These are phyloP conservation scores for Ganoderma lucidum DNA, from an alignment of 1,284 basidiomycete genomes.

Conservation along the genomic window DNA sequence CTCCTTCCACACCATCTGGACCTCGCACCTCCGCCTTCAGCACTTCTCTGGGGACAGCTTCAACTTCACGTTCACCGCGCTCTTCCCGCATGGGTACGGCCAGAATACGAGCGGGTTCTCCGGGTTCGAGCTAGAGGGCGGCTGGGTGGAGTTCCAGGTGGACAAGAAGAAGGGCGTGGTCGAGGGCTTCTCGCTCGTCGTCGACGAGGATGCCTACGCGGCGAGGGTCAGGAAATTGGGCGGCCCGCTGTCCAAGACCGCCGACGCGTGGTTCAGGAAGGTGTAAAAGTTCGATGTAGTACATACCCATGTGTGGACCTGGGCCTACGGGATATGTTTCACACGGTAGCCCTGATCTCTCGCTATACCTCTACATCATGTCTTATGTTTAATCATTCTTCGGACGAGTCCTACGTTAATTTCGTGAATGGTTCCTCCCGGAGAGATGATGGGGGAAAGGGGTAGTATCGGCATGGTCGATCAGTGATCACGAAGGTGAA, in stretches of 20 bases:
- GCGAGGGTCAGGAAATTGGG: conserved; percentile 25
- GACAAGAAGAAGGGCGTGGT: conserved; percentile 21
- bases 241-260: conserved; percentile 31
- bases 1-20: conserved; percentile 34
- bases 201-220: conserved; percentile 23
- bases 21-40: conserved; percentile 34
- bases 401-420: too few relatives aligned
- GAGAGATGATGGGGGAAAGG: too few relatives aligned
- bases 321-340: too few relatives aligned
- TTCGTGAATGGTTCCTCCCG: too few relatives aligned
- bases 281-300: background rate
- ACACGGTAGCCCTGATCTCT: too few relatives aligned
- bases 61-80: conserved; percentile 25
- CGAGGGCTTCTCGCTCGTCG: conserved; percentile 28
- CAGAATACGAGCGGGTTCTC: conserved; percentile 38
- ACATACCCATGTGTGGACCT: too few relatives aligned
- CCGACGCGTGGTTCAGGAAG: conserved; percentile 39
- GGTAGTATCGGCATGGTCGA: too few relatives aligned
- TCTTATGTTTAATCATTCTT: too few relatives aligned
- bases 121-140: conserved; percentile 26
- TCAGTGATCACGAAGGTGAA: too few relatives aligned
- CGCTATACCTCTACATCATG: too few relatives aligned
- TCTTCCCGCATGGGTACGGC: conserved; percentile 40
- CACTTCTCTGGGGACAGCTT: conserved; percentile 30
- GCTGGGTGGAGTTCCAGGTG: conserved; percentile 32